These are phyloP conservation scores for Gastrolobium bilobum DNA, from an alignment of 306 rosid genomes.

Conservation along the genomic window DNA sequence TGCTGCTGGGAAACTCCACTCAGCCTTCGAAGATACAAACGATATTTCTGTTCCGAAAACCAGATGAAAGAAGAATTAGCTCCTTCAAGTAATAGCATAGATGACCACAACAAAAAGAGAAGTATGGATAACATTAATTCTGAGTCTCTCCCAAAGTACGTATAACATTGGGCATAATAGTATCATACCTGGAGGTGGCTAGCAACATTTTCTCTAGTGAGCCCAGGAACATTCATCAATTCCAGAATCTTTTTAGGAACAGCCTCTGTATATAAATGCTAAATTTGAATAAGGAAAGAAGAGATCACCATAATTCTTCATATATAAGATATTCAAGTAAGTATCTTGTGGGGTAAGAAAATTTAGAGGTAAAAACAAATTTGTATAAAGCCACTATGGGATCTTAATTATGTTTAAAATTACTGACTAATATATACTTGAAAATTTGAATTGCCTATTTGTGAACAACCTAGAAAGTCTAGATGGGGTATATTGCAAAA, in stretches of 20 bases:
- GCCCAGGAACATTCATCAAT: constrained; percentile 98
- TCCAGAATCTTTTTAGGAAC: constrained; percentile 97
- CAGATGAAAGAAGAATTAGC: constrained; percentile 29
- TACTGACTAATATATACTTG: background rate
- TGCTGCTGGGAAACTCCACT: constrained; percentile 90
- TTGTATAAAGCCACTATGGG: constrained; percentile 9
- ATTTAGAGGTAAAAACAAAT: constrained; percentile 14
- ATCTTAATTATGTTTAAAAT: constrained; percentile 22
- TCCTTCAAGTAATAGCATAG: constrained; percentile 32
- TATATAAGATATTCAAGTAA: constrained; percentile 17
- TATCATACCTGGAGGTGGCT: constrained; percentile 94
- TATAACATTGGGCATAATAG: background rate
- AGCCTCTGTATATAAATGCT: constrained; percentile 71
- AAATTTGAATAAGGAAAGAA: constrained; percentile 23
- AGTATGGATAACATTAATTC: constrained; percentile 5
- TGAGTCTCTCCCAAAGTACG: background rate
- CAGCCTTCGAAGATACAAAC: constrained; percentile 88
- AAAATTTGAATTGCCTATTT: constrained; percentile 4
- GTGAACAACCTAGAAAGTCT: constrained; percentile 7
- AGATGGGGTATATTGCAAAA: constrained; percentile 12
- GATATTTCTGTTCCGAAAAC: constrained; percentile 81
- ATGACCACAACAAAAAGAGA: constrained; percentile 27
- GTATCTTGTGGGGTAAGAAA: background rate
- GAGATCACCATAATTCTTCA: background rate
- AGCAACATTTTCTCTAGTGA: constrained; percentile 98